These are phyloP conservation scores for Silybum marianum DNA, from an alignment of 129 eudicot species.

Conservation along the genomic window DNA sequence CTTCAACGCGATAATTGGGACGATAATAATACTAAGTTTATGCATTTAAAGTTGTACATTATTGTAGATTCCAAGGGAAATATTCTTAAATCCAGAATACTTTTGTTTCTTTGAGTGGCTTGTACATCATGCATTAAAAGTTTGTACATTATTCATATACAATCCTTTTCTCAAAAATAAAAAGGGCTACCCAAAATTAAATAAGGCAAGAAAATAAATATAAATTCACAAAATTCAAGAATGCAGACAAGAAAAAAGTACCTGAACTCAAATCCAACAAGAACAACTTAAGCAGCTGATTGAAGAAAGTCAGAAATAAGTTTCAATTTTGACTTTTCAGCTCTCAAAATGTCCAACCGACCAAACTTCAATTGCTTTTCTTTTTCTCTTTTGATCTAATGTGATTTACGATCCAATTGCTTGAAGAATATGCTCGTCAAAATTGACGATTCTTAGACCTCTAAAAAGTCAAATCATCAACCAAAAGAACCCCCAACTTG, in stretches of 20 bases:
- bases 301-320: conserved; percentile 10
- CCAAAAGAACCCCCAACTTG: background rate
- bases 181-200: too few species aligned
- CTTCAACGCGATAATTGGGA: background rate
- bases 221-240: conserved; percentile 13
- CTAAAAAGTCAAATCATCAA: background rate
- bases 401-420: conserved; percentile 4
- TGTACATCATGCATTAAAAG: conserved; percentile 9
- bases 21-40: background rate
- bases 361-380: conserved; percentile 17
- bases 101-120: background rate
- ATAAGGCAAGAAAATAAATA: background rate
- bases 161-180: background rate
- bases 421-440: conserved; percentile 23
- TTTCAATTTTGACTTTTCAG: conserved; percentile 34
- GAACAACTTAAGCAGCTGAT: conserved; percentile 22
- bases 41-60: background rate
- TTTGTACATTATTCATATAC: conserved; percentile 12
- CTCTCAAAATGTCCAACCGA: conserved; percentile 18
- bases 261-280: conserved; percentile 27
- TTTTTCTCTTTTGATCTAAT: conserved; percentile 9
- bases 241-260: conserved; percentile 22
- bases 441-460: conserved; percentile 18
- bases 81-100: background rate
- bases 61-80: background rate